Evolutionary conservation across 108 stramenopile genomes (phyloP).

Genomic region (Fistulifera solaris): DNA sequence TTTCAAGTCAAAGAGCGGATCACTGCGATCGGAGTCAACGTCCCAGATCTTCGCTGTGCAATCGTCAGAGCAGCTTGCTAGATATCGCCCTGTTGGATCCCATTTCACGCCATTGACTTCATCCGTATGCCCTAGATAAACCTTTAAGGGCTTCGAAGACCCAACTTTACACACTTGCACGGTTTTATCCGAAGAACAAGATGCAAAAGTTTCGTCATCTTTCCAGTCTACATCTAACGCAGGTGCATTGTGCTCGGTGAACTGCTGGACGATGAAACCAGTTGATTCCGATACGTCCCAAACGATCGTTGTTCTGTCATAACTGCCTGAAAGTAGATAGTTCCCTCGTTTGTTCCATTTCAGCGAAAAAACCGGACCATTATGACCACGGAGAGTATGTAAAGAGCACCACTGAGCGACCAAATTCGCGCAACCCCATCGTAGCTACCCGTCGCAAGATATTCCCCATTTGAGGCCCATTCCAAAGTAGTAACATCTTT

Average conservation of each 20-base stretch:
- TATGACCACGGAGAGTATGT: conserved; percentile 81
- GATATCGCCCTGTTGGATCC: conserved; percentile 85
- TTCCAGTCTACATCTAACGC: conserved; percentile 96
- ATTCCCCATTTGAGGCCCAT: conserved; percentile 88
- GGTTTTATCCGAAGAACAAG: conserved; percentile 93
- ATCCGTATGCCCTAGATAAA: conserved; percentile 75
- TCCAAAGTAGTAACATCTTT: conserved; percentile 94
- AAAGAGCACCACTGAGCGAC: conserved; percentile 71
- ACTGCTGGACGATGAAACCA: conserved; percentile 81
- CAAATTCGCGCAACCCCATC: conserved; percentile 94
- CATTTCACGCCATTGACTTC: conserved; percentile 97
- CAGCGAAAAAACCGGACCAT: conserved; percentile 91
- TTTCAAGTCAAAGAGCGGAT: conserved; percentile 80
- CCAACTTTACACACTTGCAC: conserved; percentile 86
- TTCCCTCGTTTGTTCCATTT: conserved; percentile 93
- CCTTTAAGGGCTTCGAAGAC: conserved; percentile 36
- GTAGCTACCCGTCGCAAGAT: conserved; percentile 90
- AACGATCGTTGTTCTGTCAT: conserved; percentile 92
- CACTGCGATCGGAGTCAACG: conserved; percentile 39
- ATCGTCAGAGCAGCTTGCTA: conserved; percentile 95
- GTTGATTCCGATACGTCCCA: conserved; percentile 78
- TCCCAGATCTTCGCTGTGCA: conserved; percentile 95
- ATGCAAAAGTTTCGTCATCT: conserved; percentile 88
- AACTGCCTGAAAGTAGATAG: conserved; percentile 85
- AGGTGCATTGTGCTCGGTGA: conserved; percentile 79